These are phyloP conservation scores for Chamaecyparis obtusa DNA, from an alignment of 75 land plant genomes.

Conservation along the genomic window DNA sequence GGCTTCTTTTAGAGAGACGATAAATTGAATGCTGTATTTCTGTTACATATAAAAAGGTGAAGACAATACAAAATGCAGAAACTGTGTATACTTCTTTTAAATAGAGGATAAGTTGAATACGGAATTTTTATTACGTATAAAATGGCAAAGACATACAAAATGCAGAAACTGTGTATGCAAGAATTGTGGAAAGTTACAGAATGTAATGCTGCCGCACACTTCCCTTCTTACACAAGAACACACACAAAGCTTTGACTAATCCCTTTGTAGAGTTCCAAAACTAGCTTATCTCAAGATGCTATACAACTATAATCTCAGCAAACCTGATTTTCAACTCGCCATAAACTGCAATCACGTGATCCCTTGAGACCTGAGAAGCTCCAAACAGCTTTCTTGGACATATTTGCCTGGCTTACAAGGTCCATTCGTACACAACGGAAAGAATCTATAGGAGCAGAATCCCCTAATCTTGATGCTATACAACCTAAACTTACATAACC, in stretches of 20 bases:
- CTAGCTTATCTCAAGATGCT: neutral
- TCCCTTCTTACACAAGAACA: neutral
- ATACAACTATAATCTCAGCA: neutral
- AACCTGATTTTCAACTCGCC: constrained; percentile 99
- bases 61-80: neutral
- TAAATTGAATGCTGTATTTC: neutral
- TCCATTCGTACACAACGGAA: constrained; percentile 95
- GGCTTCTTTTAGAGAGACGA: neutral
- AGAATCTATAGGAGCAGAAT: constrained; percentile 43
- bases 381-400: constrained; percentile 63
- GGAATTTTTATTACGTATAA: neutral
- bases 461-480: constrained; percentile 65
- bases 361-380: constrained; percentile 56
- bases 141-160: neutral
- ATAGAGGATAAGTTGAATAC: neutral
- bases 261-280: neutral
- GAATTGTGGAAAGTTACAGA: neutral
- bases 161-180: neutral
- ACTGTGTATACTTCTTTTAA: neutral
- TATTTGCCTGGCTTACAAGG: constrained; percentile 72
- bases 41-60: neutral
- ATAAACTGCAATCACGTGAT: constrained; percentile 81
- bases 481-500: constrained; percentile 93
- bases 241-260: neutral
- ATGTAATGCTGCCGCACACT: neutral